Evolutionary conservation across 192 early-diverging fungal species (phyloP), one percentile per base, ranked within the genome.

Genomic region (Irineochytrium annulatum): DNA sequence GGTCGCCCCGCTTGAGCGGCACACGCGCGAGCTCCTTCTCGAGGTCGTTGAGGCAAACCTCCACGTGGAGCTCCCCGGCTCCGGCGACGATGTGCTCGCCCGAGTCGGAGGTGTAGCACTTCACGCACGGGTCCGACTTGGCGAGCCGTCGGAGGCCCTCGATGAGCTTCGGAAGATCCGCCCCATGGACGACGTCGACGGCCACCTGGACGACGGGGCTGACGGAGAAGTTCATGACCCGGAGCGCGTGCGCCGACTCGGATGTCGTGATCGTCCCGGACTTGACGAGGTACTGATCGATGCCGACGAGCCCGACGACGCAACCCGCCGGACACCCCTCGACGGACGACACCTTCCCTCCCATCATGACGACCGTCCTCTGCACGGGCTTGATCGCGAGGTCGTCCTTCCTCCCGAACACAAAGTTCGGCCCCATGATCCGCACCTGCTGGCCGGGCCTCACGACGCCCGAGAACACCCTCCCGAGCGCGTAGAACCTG

Each of bases 141-240:
- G 94, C 90, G 28, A 98, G 82, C 86, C 95, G 94, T 86, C 97
- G 97, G 35, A 98, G 90, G 85, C 96, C 96, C 82, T 98, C 96
- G 58, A 98, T 88, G 55, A 98, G 82, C 90, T 98, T 98, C 73
- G 96, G 96, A 69, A 98, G 84, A 78, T 98, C 96, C 77, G 89
- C 89, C 79, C 93, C 86, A 83, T 97, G 94, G 88, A 93, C 95
- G 79, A 86, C 85, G 56, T 95, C 93, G 69, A 98, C 96, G 60
- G 96, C 93, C 46, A 97, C 86, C 72, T 86, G 84, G 55, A 98
- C 93, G 84, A 97, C 94, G 67, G 96, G 96, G 26, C 94, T 96
- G 67, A 97, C 94, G 52, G 93, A 95, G 89, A 97, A 98, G 85
- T 95, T 95, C 96, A 98, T 97, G 81, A 98, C 94, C 82, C 87